Evolutionary conservation across 768 basidiomycete species (phyloP).

Genomic region (Tylopilus intermedius): DNA sequence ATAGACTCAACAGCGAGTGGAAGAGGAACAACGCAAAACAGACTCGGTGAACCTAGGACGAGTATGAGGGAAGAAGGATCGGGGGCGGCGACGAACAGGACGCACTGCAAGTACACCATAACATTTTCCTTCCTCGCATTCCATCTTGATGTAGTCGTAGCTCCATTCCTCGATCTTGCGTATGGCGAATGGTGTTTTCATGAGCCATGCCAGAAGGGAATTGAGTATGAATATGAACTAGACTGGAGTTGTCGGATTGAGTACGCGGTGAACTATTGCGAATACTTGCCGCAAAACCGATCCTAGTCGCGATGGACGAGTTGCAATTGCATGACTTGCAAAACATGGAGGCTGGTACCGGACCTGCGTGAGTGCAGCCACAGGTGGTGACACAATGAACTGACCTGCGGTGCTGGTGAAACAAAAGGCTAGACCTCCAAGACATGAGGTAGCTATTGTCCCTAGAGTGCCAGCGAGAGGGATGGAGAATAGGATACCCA

Average conservation of each 20-base stretch:
- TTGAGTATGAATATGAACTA: slow-evolving; percentile 94
- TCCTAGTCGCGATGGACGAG: slow-evolving; percentile 93
- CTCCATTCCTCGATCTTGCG: slow-evolving; percentile 87
- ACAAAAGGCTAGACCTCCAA: slow-evolving; percentile 80
- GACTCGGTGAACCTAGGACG: slow-evolving; percentile 78
- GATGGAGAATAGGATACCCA: slow-evolving; percentile 73
- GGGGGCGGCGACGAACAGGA: slow-evolving; percentile 8
- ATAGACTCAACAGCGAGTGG: slow-evolving; percentile 73
- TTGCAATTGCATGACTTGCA: slow-evolving; percentile 99
- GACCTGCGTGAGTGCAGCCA: neutral
- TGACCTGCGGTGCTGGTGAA: slow-evolving; percentile 81
- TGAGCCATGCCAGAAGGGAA: slow-evolving; percentile 94
- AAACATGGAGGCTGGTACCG: slow-evolving; percentile 77
- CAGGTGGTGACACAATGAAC: slow-evolving; percentile 20
- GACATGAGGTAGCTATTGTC: slow-evolving; percentile 75
- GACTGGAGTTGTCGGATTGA: neutral
- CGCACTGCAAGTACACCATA: slow-evolving; percentile 93
- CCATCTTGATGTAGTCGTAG: slow-evolving; percentile 98
- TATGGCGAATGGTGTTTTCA: slow-evolving; percentile 87
- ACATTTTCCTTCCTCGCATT: slow-evolving; percentile 87
- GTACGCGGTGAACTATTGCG: neutral
- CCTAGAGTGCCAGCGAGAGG: slow-evolving; percentile 65
- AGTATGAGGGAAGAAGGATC: slow-evolving; percentile 1
- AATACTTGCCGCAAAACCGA: slow-evolving; percentile 80
- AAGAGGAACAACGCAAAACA: slow-evolving; percentile 92